Evolutionary conservation across 305 asterid genomes (phyloP).

Genomic region (Fraxinus sp.): DNA sequence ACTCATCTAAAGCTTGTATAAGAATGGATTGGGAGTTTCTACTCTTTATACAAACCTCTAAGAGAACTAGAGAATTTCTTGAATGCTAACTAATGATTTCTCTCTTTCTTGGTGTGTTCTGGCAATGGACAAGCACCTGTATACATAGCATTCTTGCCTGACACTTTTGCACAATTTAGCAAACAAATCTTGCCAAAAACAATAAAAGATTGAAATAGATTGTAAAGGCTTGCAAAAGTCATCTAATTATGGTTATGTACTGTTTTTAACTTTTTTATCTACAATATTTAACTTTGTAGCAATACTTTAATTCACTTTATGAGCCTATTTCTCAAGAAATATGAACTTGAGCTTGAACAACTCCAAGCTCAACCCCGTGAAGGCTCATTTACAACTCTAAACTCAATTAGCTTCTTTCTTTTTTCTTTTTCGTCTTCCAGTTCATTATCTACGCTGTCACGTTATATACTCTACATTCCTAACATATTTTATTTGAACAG

Average conservation of each 20-base stretch:
- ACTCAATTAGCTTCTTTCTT: neutral
- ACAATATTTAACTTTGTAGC: neutral
- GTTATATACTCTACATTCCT: neutral
- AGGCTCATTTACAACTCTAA: neutral
- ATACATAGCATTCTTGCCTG: neutral
- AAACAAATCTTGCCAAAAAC: neutral
- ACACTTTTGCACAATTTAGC: neutral
- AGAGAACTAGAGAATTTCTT: neutral
- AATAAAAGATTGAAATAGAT: neutral
- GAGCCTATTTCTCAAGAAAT: neutral
- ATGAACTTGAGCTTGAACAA: neutral
- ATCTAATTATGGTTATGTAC: neutral
- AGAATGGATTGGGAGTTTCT: neutral
- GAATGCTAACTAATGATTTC: neutral
- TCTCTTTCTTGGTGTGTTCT: neutral
- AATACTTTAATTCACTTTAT: neutral
- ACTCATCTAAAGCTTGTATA: neutral
- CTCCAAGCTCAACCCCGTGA: neutral
- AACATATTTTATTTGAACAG: conserved; percentile 36
- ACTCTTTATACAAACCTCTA: neutral
- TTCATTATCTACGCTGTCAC: neutral
- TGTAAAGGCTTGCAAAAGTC: neutral
- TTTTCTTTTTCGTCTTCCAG: neutral
- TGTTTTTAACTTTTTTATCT: neutral
- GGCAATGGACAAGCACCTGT: neutral